phyloP scores from a whole-genome alignment of 495 filamentous ascomycete species.

The Choiromyces venosus region DNA sequence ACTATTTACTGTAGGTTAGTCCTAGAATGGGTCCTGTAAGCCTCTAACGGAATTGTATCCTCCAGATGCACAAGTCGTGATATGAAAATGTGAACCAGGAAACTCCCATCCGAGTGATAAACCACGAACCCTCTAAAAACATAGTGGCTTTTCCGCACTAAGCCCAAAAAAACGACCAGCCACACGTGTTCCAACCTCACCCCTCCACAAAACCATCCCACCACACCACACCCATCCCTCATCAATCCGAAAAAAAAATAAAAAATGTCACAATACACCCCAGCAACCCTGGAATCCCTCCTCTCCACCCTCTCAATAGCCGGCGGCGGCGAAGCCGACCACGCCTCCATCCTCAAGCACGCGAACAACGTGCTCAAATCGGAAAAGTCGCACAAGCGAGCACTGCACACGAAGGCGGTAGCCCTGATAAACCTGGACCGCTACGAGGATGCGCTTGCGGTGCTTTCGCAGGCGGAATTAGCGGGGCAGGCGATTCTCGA shows the following conservation, averaged over 20 bases:
- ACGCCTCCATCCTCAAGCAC: slow-evolving; percentile 64
- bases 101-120: neutral
- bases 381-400: slow-evolving; percentile 57
- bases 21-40: neutral
- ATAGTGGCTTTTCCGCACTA: neutral
- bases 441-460: slow-evolving; percentile 79
- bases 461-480: slow-evolving; percentile 59
- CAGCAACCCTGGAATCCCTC: slow-evolving; percentile 36
- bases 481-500: slow-evolving; percentile 65
- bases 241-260: neutral
- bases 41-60: neutral
- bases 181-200: neutral
- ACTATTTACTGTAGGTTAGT: neutral
- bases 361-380: slow-evolving; percentile 63
- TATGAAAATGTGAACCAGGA: neutral
- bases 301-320: slow-evolving; percentile 47
- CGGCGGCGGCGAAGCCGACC: slow-evolving; percentile 65
- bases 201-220: neutral
- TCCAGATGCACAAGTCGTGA: neutral
- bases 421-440: slow-evolving; percentile 90
- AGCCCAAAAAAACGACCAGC: neutral
- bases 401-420: slow-evolving; percentile 72
- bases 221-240: neutral
- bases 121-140: neutral
- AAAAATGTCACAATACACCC: slow-evolving; percentile 36